phyloP scores from a whole-genome alignment of 2,329 filamentous ascomycete genomes.

The Neonectria neomacrospora region DNA sequence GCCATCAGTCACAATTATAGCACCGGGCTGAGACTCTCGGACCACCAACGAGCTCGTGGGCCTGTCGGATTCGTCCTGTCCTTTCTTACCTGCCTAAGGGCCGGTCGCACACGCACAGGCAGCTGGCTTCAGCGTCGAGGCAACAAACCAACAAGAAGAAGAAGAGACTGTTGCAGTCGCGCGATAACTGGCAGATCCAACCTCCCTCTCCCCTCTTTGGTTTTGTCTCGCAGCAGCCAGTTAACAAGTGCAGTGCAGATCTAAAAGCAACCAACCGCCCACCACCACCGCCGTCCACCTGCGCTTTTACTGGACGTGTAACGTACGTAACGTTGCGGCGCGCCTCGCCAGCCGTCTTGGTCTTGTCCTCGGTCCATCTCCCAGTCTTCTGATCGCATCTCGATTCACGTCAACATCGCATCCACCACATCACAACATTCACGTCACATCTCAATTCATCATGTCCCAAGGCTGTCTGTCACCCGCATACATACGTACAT shows the following conservation, averaged over 20 bases:
- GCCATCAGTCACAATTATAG: conserved; percentile 40
- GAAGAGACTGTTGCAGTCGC: not conserved
- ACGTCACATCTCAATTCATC: no score
- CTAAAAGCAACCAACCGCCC: conserved; percentile 4
- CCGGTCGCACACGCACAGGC: no score
- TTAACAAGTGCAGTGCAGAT: conserved; percentile 18
- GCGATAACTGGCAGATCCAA: not conserved
- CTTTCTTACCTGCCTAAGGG: conserved; percentile 4
- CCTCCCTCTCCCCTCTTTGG: no score
- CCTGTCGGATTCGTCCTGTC: conserved; percentile 24
- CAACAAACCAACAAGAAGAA: not conserved
- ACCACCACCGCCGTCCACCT: conserved; percentile 1
- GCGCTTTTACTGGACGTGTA: conserved; percentile 34
- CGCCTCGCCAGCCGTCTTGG: conserved; percentile 20
- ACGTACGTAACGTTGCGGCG: conserved; percentile 46
- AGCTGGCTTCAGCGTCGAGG: not conserved
- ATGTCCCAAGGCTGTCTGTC: not conserved
- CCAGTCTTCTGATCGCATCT: conserved; percentile 11
- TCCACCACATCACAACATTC: no score
- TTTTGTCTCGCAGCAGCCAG: not conserved
- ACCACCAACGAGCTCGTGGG: not conserved
- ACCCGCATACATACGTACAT: no score
- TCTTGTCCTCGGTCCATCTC: conserved; percentile 27
- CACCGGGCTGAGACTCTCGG: conserved; percentile 30
- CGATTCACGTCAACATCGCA: not conserved